Percentiles rank a stretch among this genome's conserved stretches.
Conservation (phyloP, 1,284 basidiomycete genomes). For the Pholiota adiposa region DNA sequence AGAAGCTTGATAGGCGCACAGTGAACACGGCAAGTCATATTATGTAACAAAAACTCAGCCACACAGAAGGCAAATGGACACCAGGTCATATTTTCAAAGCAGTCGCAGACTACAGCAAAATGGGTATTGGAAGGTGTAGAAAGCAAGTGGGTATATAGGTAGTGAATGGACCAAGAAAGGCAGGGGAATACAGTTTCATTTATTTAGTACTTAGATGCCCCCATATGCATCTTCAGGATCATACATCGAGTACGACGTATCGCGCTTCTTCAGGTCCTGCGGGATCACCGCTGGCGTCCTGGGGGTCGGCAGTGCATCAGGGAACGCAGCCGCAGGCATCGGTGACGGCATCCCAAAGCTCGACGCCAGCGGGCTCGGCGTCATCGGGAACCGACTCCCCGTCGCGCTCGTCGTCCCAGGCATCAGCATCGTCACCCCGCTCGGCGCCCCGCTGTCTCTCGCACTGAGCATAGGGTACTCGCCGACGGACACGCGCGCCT, state of each 20-base stretch:
- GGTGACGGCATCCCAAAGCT: conserved; percentile 28
- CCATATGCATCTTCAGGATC: conserved; percentile 68
- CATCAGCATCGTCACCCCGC: conserved; percentile 1
- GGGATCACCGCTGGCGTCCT: conserved; percentile 1
- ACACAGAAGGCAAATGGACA: too few species aligned
- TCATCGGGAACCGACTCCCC: conserved; percentile 32
- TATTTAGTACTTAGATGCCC: conserved; percentile 49
- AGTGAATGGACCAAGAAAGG: neutral
- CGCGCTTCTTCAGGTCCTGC: conserved; percentile 21
- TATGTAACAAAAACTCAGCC: too few species aligned
- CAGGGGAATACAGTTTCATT: neutral
- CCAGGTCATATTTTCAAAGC: too few species aligned
- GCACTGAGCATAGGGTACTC: conserved; percentile 25
- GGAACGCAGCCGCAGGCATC: conserved; percentile 16
- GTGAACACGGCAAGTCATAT: too few species aligned
- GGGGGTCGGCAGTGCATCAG: conserved; percentile 5
- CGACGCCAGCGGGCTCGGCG: conserved; percentile 41
- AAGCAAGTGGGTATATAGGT: neutral
- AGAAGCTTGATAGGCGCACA: too few species aligned
- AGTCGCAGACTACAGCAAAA: too few species aligned
- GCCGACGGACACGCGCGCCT: conserved; percentile 39
- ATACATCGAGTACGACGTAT: conserved; percentile 56
- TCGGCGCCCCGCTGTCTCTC: conserved; percentile 11
- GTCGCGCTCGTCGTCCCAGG: conserved; percentile 12
- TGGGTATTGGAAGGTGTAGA: neutral